phyloP scores from a whole-genome alignment of 1,139 yeast genomes.

The Yamadazyma kanchanaburiensis region DNA sequence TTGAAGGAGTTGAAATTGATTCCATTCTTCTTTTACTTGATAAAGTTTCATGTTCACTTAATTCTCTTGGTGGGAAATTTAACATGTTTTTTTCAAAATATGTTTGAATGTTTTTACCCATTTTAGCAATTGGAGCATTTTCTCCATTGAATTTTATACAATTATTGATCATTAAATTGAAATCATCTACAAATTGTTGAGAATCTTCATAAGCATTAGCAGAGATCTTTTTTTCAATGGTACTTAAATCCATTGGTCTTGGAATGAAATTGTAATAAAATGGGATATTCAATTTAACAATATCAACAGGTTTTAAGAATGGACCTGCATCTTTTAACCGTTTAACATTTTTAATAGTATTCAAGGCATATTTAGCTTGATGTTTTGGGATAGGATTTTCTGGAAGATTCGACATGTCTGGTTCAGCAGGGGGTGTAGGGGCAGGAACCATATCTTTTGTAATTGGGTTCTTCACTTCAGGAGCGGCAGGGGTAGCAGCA shows the following conservation, averaged over 20 bases:
- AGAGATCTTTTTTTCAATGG: conserved; percentile 77
- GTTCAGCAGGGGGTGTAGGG: conserved; percentile 68
- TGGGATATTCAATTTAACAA: conserved; percentile 83
- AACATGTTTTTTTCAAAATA: conserved; percentile 92
- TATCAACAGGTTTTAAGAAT: conserved; percentile 86
- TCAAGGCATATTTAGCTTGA: conserved; percentile 69
- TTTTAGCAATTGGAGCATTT: conserved; percentile 76
- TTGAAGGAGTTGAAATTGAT: conserved; percentile 18
- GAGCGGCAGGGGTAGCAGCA: conserved; percentile 8
- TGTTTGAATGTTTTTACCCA: conserved; percentile 88
- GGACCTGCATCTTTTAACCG: conserved; percentile 92
- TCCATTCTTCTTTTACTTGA: conserved; percentile 39
- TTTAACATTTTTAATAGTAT: conserved; percentile 75
- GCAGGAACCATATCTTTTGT: conserved; percentile 48
- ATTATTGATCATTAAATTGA: conserved; percentile 79
- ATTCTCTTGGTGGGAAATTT: conserved; percentile 82
- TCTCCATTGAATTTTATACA: conserved; percentile 85
- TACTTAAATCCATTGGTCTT: conserved; percentile 91
- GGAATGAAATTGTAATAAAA: conserved; percentile 79
- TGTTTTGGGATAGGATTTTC: conserved; percentile 77
- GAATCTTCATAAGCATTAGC: conserved; percentile 70
- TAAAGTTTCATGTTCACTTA: conserved; percentile 31
- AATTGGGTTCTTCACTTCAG: conserved; percentile 15
- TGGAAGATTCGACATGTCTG: conserved; percentile 68
- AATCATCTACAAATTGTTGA: conserved; percentile 70